A percentile compares a stretch with the other conserved stretches of the same genome.
phyloP scores from a whole-genome alignment of 805 yeast species.

The Candida orba region DNA sequence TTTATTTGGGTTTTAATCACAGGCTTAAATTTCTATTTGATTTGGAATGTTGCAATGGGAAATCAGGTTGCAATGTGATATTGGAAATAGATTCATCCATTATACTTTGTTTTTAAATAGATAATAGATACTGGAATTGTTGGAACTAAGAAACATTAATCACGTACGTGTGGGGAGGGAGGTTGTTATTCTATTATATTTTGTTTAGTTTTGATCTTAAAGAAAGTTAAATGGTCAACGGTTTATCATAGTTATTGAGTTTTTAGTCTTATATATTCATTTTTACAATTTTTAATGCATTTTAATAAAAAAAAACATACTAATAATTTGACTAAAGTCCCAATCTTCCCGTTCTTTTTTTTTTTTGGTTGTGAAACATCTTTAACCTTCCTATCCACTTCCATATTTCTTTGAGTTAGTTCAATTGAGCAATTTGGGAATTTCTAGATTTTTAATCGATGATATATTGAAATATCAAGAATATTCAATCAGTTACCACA shows the following conservation, averaged over 20 bases:
- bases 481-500: slow-evolving; percentile 5
- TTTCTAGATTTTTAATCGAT: slow-evolving; percentile 5
- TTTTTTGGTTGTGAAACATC: not conserved
- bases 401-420: not conserved
- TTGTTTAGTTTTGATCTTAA: slow-evolving; percentile 11
- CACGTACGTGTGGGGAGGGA: too few relatives aligned
- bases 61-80: slow-evolving; percentile 25
- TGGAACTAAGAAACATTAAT: too few relatives aligned
- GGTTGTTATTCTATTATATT: not conserved
- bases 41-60: slow-evolving; percentile 40
- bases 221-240: too few relatives aligned
- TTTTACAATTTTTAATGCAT: too few relatives aligned
- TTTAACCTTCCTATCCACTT: slow-evolving; percentile 9
- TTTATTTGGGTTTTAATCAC: slow-evolving; percentile 44
- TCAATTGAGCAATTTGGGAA: not conserved
- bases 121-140: too few relatives aligned
- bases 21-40: slow-evolving; percentile 56
- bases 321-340: too few relatives aligned
- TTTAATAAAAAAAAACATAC: too few relatives aligned
- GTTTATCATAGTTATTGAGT: too few relatives aligned
- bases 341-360: too few relatives aligned
- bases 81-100: not conserved
- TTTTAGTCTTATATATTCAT: too few relatives aligned
- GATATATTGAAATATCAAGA: slow-evolving; percentile 5
- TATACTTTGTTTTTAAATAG: too few relatives aligned